Percentiles rank a stretch among this genome's conserved stretches.
These are phyloP conservation scores for Xylariales sp. DNA, from an alignment of 2,329 filamentous ascomycete species.

Conservation along the genomic window DNA sequence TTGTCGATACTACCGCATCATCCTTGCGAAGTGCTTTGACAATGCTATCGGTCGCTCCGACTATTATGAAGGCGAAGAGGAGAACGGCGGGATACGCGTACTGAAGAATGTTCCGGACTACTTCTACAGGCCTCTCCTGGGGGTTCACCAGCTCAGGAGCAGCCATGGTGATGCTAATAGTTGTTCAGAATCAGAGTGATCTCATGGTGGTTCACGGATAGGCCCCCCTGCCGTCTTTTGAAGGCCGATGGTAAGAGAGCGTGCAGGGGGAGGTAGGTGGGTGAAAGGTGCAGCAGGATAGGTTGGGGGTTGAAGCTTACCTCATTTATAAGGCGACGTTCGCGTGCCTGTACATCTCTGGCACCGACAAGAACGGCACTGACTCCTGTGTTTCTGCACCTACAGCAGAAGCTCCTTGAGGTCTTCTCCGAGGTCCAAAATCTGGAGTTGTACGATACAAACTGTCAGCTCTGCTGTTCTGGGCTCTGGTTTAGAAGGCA, in stretches of 20 bases:
- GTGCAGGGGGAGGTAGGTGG: too few relatives aligned
- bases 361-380: background rate
- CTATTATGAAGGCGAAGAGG: slow-evolving; percentile 45
- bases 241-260: too few relatives aligned
- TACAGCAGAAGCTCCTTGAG: slow-evolving; percentile 1
- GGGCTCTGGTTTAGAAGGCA: slow-evolving; percentile 18
- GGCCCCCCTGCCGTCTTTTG: too few relatives aligned
- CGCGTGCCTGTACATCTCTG: background rate
- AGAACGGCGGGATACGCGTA: slow-evolving; percentile 50
- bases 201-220: too few relatives aligned
- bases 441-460: slow-evolving; percentile 11
- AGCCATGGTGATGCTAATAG: slow-evolving; percentile 22
- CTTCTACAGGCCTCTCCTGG: slow-evolving; percentile 31
- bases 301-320: background rate
- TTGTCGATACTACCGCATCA: slow-evolving; percentile 38
- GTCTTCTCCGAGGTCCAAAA: too few relatives aligned
- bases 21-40: slow-evolving; percentile 46
- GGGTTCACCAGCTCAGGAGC: slow-evolving; percentile 21
- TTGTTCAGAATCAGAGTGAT: slow-evolving; percentile 4
- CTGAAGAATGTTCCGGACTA: slow-evolving; percentile 41
- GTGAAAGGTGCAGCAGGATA: too few relatives aligned
- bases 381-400: slow-evolving; percentile 6
- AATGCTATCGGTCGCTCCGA: slow-evolving; percentile 49
- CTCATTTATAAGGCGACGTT: background rate
- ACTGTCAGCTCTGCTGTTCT: slow-evolving; percentile 14